Evolutionary conservation across 2,329 filamentous ascomycete genomes (phyloP).

Genomic region (Cercospora janseana): DNA sequence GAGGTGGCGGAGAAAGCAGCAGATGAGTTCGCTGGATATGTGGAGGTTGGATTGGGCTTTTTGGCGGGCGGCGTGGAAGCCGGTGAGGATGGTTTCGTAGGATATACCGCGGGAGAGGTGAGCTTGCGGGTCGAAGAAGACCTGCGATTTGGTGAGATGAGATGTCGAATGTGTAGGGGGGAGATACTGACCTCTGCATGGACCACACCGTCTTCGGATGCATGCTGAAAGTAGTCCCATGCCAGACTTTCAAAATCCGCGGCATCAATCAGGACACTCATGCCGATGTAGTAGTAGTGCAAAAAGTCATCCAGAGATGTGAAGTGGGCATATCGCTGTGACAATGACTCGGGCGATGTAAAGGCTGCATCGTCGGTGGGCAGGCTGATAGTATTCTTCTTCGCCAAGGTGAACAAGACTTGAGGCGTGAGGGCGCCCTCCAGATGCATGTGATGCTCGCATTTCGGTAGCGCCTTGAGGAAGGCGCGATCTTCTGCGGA

Average conservation of each 20-base stretch:
- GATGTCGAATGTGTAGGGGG: neutral
- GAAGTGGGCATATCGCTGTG: slow-evolving; percentile 65
- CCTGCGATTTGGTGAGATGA: slow-evolving; percentile 52
- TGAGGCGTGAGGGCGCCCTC: slow-evolving; percentile 71
- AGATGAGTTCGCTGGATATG: slow-evolving; percentile 64
- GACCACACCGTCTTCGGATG: slow-evolving; percentile 59
- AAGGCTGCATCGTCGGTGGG: slow-evolving; percentile 60
- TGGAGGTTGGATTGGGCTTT: slow-evolving; percentile 63
- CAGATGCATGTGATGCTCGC: slow-evolving; percentile 78
- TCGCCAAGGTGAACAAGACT: slow-evolving; percentile 67
- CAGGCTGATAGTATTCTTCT: slow-evolving; percentile 63
- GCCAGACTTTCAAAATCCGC: slow-evolving; percentile 72
- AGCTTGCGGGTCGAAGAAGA: slow-evolving; percentile 80
- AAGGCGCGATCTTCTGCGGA: slow-evolving; percentile 57
- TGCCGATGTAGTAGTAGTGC: slow-evolving; percentile 74
- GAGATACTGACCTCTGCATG: slow-evolving; percentile 5
- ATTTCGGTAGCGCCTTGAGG: slow-evolving; percentile 65
- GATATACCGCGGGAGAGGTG: slow-evolving; percentile 63
- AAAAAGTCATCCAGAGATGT: slow-evolving; percentile 74
- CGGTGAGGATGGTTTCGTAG: slow-evolving; percentile 63
- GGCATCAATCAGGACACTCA: slow-evolving; percentile 63
- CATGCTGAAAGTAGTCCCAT: slow-evolving; percentile 67
- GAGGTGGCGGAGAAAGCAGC: slow-evolving; percentile 71
- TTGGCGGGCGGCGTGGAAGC: slow-evolving; percentile 60
- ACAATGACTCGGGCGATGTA: slow-evolving; percentile 57